Percentiles rank a stretch among this genome's conserved stretches.
These are phyloP conservation scores for Trametes versicolor DNA, from an alignment of 1,284 basidiomycete genomes.

Conservation along the genomic window DNA sequence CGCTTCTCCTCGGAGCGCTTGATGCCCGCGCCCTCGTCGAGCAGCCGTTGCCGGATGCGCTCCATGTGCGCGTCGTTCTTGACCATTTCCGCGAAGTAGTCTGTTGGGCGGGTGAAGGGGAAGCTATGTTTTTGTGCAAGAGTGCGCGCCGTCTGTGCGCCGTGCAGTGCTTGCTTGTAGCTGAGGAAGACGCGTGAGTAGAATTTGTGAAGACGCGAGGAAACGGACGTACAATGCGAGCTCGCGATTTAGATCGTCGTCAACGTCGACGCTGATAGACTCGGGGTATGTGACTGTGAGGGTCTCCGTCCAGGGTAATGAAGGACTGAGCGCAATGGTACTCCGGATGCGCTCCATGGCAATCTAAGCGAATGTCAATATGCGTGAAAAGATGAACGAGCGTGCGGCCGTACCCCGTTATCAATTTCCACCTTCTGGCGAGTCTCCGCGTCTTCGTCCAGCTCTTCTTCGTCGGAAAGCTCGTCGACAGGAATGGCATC, in stretches of 20 bases:
- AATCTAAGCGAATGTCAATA: conserved; percentile 55
- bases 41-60: conserved; percentile 88
- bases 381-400: too few relatives aligned
- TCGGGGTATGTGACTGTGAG: conserved; percentile 80
- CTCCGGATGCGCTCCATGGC: conserved; percentile 86
- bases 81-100: conserved; percentile 99
- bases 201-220: conserved; percentile 1
- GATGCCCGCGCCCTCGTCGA: conserved; percentile 91
- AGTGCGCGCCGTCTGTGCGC: conserved; percentile 78
- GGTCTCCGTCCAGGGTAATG: conserved; percentile 88
- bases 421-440: conserved; percentile 85
- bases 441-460: conserved; percentile 84
- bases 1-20: conserved; percentile 94
- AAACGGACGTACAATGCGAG: conserved; percentile 83
- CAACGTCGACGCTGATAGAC: conserved; percentile 80
- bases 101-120: conserved; percentile 91
- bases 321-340: conserved; percentile 79
- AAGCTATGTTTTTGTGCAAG: conserved; percentile 81
- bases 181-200: conserved; percentile 50
- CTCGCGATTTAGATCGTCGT: conserved; percentile 94
- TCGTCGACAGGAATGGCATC: conserved; percentile 75
- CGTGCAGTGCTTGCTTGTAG: conserved; percentile 95
- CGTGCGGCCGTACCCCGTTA: conserved; percentile 68
- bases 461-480: conserved; percentile 57
- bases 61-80: conserved; percentile 99